A percentile compares a stretch with the other conserved stretches of the same genome.
These are phyloP conservation scores for Gossypium gossypioides DNA, from an alignment of 441 rosid species.

Conservation along the genomic window DNA sequence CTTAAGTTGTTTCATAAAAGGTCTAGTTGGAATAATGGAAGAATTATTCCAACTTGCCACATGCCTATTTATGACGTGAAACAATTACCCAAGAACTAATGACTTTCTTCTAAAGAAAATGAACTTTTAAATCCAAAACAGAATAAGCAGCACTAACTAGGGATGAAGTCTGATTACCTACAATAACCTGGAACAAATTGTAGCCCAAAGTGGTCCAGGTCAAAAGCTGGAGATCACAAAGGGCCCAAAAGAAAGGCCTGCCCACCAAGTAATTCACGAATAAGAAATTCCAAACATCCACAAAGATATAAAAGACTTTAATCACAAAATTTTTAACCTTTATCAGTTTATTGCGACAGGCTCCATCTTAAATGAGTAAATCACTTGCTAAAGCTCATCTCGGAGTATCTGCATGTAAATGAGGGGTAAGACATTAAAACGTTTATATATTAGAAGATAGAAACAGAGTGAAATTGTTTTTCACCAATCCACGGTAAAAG, in stretches of 20 bases:
- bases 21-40: no score
- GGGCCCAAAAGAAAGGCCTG: constrained; percentile 45
- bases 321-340: constrained; percentile 28
- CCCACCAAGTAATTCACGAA: constrained; percentile 24
- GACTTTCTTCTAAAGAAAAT: not conserved
- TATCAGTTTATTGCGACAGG: constrained; percentile 29
- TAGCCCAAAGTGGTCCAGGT: constrained; percentile 49
- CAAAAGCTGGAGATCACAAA: constrained; percentile 46
- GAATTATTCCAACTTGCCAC: no score
- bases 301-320: constrained; percentile 13
- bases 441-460: not conserved
- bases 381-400: constrained; percentile 76
- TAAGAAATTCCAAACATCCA: constrained; percentile 23
- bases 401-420: constrained; percentile 51
- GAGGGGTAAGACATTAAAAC: not conserved
- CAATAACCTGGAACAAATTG: constrained; percentile 33
- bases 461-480: not conserved
- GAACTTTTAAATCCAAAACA: not conserved
- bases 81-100: no score
- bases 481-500: not conserved
- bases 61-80: no score
- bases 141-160: not conserved
- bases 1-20: no score
- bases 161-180: constrained; percentile 31
- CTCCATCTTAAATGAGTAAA: constrained; percentile 29